phyloP scores from a whole-genome alignment of 1,139 yeast genomes.

The Suhomyces terraborum region DNA sequence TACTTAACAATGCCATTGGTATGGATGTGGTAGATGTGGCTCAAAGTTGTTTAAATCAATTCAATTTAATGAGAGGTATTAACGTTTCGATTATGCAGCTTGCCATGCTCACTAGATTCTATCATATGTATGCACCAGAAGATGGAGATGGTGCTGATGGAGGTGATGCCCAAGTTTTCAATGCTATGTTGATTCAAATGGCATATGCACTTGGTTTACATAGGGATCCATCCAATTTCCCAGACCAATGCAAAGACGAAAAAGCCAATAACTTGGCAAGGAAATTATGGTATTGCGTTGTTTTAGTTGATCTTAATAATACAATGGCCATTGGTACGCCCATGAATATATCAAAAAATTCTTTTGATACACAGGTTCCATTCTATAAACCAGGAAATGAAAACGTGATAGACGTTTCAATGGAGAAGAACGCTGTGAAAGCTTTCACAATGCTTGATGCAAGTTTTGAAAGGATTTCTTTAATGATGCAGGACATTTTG shows the following conservation, averaged over 20 bases:
- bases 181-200: slow-evolving; percentile 43
- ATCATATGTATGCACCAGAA: slow-evolving; percentile 51
- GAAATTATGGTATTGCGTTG: slow-evolving; percentile 37
- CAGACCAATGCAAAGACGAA: slow-evolving; percentile 22
- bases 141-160: slow-evolving; percentile 54
- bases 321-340: slow-evolving; percentile 43
- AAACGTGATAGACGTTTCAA: slow-evolving; percentile 28
- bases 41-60: slow-evolving; percentile 39
- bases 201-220: slow-evolving; percentile 51
- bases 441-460: slow-evolving; percentile 22
- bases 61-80: slow-evolving; percentile 43
- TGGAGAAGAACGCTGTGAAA: slow-evolving; percentile 25
- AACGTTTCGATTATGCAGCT: slow-evolving; percentile 55
- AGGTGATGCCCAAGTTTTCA: slow-evolving; percentile 44
- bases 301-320: slow-evolving; percentile 40
- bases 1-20: slow-evolving; percentile 34
- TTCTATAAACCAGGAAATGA: slow-evolving; percentile 33
- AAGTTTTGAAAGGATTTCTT: slow-evolving; percentile 20
- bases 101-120: slow-evolving; percentile 39
- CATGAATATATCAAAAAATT: slow-evolving; percentile 29
- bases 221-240: slow-evolving; percentile 42
- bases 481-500: slow-evolving; percentile 22
- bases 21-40: slow-evolving; percentile 39
- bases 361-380: slow-evolving; percentile 38
- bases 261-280: slow-evolving; percentile 35